Evolutionary conservation across 2,329 filamentous ascomycete genomes (phyloP), one percentile per base, ranked within the genome.

Genomic region (Fusarium subtropicale): DNA sequence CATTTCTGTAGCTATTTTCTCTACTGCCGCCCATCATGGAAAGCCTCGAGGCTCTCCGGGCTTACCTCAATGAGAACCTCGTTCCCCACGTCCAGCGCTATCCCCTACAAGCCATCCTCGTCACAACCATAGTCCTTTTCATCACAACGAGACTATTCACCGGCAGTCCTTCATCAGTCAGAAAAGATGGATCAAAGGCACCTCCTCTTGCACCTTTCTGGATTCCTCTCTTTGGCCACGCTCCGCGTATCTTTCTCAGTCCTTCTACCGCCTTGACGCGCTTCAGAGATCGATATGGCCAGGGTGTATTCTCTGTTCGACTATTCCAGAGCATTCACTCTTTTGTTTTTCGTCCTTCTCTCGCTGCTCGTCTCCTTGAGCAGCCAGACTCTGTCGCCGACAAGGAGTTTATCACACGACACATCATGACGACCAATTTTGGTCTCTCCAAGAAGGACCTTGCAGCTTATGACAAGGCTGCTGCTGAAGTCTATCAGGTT

Each of bases 111-210:
- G 66, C 72, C 46, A 56, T 73, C 48, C 53, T 76, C 46, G 54
- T 66, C 34, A 72, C 76, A 20, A 31, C 75, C 13, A 39, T 78
- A 46, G 50, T 72, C 24, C 56, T 79, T 9, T 48, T 76, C 31
- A 12, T 76, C 36, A 73, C 75, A 22, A 76, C 75, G 4, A 71
- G 71, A 50, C 56, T 73, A 26, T 58, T 77, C 56, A 64, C 69
- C 4, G 68, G 68, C 26, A 46, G 53, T 24, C 48, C 72, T 26
- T 67, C 89, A 85, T 91, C 64, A 41, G 46, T 48, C 31, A 31
- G 42, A 30, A 60, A 63, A 31, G 59, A 72, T 63, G 64, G 68
- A 18, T 64, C 64, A 31, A 71, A 58, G 34, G 66, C 52, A 11
- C 76, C 77, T 13, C 71, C 74, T 8, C 64, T 68, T 48, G 78